These are phyloP conservation scores for Fusarium praegraminearum DNA, from an alignment of 2,329 filamentous ascomycete species.

Conservation along the genomic window DNA sequence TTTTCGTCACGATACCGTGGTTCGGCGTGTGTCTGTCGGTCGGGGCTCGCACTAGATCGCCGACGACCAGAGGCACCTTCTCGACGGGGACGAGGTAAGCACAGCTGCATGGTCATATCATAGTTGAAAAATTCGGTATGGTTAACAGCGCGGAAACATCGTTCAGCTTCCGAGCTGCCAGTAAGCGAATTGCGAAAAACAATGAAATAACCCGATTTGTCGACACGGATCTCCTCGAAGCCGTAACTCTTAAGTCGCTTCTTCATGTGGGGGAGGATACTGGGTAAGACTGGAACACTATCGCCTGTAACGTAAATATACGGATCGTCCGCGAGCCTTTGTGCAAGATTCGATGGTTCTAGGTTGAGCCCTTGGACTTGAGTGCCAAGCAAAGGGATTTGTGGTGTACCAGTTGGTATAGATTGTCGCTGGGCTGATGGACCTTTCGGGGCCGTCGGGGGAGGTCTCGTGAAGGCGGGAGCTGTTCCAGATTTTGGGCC, in stretches of 20 bases:
- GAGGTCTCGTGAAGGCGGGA: conserved; percentile 61
- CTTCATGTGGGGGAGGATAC: conserved; percentile 90
- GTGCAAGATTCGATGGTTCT: conserved; percentile 74
- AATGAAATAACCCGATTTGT: conserved; percentile 90
- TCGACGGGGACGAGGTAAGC: conserved; percentile 49
- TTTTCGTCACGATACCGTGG: conserved; percentile 66
- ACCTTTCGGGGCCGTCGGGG: conserved; percentile 87
- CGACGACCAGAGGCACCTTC: conserved; percentile 45
- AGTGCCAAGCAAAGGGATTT: conserved; percentile 50
- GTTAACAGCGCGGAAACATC: conserved; percentile 83
- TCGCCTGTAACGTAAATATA: conserved; percentile 91
- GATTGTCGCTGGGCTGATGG: conserved; percentile 70
- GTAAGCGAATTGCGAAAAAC: conserved; percentile 83
- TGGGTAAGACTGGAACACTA: conserved; percentile 86
- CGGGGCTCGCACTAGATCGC: conserved; percentile 54
- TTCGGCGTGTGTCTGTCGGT: conserved; percentile 46
- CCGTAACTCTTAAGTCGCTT: conserved; percentile 86
- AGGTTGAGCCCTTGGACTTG: conserved; percentile 59
- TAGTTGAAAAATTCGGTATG: conserved; percentile 92
- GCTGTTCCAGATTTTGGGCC: conserved; percentile 53
- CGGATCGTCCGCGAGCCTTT: conserved; percentile 80
- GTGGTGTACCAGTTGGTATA: conserved; percentile 44
- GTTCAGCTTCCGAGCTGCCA: conserved; percentile 83
- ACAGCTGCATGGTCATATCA: conserved; percentile 88
- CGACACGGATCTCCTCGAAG: conserved; percentile 84